Evolutionary conservation across 2,329 filamentous ascomycete species (phyloP), one percentile per base, ranked within the genome.

Genomic region (Leptographium radiaticola): DNA sequence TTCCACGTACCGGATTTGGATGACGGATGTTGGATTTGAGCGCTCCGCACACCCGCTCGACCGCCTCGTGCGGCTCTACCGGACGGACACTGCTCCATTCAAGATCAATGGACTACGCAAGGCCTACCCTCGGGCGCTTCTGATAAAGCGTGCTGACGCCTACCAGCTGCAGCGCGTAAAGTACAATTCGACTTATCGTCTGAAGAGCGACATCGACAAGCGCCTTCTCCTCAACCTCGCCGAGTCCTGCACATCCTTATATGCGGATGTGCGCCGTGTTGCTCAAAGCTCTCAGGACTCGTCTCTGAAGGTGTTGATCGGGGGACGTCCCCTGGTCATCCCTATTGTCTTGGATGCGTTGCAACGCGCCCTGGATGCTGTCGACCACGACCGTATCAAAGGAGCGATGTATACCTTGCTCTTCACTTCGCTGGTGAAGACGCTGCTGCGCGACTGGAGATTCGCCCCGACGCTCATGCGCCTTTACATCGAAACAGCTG

Each of bases 1-100:
- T 68, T 86, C 86, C 25, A 88, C 91, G 1, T 98, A 96, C 66
- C 79, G 89, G 45, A 93, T 88, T 10, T 98, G 90, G 89, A 97
- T 98, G 62, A 89, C 95, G 1, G 93, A 98, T 63, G 90, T 98
- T 43, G 93, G 94, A 18, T 94, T 96, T 56, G 93, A 98, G 69
- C 80, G 91, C 56, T 96, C 91, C 18, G 91, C 93, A 0, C 93
- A 96, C 66, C 87, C 94, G 2, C 74, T 97, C 11, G 93, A 98
- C 66, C 79, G 93, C 20, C 84, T 97, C 15, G 81, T 86, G 6
- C 81, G 89, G 52, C 77, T 98, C 1, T 86, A 96, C 65, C 83
- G 84, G 62, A 84, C 88, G 7, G 93, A 98, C 62, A 86, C 90
- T 56, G 82, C 88, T 30, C 87, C 91, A 0, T 98, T 96, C 74